phyloP scores from a whole-genome alignment of 2,329 filamentous ascomycete genomes.

The Trichoderma sp. region DNA sequence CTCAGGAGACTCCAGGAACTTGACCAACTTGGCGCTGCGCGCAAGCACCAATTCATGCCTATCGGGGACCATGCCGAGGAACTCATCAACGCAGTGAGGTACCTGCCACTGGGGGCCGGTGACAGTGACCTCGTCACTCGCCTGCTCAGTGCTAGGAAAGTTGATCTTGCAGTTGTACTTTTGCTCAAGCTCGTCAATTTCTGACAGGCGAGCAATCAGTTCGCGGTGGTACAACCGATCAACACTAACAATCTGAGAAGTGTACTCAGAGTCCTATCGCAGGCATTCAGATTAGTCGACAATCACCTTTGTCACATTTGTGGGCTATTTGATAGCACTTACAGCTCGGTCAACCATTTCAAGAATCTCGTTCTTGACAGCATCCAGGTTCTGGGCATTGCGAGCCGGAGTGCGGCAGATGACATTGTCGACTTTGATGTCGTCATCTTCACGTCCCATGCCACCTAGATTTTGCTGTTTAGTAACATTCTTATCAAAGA shows the following conservation, averaged over 20 bases:
- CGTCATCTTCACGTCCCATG: constrained; percentile 93
- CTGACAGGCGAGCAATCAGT: constrained; percentile 81
- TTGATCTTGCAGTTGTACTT: constrained; percentile 99
- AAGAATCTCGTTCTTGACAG: constrained; percentile 98
- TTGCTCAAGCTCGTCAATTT: constrained; percentile 95
- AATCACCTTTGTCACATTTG: neutral
- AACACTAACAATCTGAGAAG: constrained; percentile 89
- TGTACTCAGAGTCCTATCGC: constrained; percentile 86
- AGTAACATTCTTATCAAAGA: constrained; percentile 31
- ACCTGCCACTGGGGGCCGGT: constrained; percentile 98
- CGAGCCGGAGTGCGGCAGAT: constrained; percentile 96
- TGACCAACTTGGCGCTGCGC: constrained; percentile 73
- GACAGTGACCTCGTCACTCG: constrained; percentile 93
- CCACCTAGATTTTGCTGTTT: constrained; percentile 46
- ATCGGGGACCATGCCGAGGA: constrained; percentile 97
- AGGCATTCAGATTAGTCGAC: constrained; percentile 24
- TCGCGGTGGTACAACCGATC: constrained; percentile 95
- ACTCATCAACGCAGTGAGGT: constrained; percentile 92
- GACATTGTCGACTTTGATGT: constrained; percentile 98
- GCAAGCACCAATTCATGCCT: constrained; percentile 88
- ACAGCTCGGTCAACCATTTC: constrained; percentile 98
- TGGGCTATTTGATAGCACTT: constrained; percentile 43
- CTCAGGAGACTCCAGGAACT: constrained; percentile 79
- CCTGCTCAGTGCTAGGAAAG: constrained; percentile 96
- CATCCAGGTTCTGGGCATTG: constrained; percentile 93